Conservation (phyloP, 129 eudicot species). For the Solidago caesia region DNA sequence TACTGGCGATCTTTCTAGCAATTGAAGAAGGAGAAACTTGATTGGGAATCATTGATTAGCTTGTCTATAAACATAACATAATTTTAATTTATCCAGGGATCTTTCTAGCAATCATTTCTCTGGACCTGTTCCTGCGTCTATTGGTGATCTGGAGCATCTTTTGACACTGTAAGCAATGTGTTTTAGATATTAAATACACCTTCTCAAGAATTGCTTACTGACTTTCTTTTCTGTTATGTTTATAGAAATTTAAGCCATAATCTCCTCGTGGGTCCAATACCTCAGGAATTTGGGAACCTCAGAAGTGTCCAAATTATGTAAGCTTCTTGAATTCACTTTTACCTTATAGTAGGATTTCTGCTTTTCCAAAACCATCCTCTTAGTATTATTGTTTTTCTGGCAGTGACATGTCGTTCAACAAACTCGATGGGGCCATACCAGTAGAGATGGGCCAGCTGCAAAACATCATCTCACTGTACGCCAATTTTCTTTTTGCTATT, state of each 20-base stretch:
- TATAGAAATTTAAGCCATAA: constrained; percentile 76
- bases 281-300: constrained; percentile 82
- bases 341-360: not conserved
- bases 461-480: constrained; percentile 70
- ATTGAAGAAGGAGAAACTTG: too few species aligned
- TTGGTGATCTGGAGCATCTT: constrained; percentile 93
- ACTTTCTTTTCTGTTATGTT: not conserved
- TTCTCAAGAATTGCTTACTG: not conserved
- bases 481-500: not conserved
- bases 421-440: constrained; percentile 56
- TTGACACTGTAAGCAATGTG: constrained; percentile 59
- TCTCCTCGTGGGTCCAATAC: constrained; percentile 63
- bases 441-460: constrained; percentile 81
- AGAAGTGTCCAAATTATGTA: constrained; percentile 74
- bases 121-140: constrained; percentile 68
- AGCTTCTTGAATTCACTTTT: constrained; percentile 23
- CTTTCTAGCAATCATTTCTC: constrained; percentile 75
- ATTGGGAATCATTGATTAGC: too few species aligned
- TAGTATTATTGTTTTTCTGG: constrained; percentile 8
- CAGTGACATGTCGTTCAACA: constrained; percentile 79
- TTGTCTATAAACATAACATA: too few species aligned
- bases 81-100: constrained; percentile 45
- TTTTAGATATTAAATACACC: not conserved
- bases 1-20: too few species aligned
- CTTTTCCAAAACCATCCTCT: not conserved